Evolutionary conservation across 805 yeast genomes (phyloP).

Genomic region (Teunomyces gatunensis): DNA sequence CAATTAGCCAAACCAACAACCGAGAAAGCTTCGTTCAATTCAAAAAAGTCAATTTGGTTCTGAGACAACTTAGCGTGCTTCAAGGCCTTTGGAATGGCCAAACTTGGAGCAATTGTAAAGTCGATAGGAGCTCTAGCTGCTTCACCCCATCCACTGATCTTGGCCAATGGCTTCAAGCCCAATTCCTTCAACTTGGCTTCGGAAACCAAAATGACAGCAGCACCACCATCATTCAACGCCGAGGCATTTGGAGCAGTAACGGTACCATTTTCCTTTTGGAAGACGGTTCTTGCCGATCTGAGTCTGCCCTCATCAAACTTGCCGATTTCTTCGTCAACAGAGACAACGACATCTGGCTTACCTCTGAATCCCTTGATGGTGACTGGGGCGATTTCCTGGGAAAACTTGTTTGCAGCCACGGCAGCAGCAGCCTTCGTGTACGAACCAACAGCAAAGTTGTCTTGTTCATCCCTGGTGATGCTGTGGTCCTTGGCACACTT

Average conservation of each 20-base stretch:
- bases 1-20: conserved; percentile 93
- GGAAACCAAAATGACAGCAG: conserved; percentile 86
- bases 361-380: conserved; percentile 86
- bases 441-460: conserved; percentile 78
- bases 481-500: conserved; percentile 85
- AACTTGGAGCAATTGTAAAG: conserved; percentile 93
- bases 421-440: conserved; percentile 87
- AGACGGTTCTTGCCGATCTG: conserved; percentile 86
- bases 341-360: conserved; percentile 73
- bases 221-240: conserved; percentile 96
- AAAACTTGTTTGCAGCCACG: conserved; percentile 75
- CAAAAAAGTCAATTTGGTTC: conserved; percentile 81
- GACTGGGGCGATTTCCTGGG: conserved; percentile 78
- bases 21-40: conserved; percentile 96
- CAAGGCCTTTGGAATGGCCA: conserved; percentile 94
- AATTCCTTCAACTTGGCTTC: conserved; percentile 82
- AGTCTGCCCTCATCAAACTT: conserved; percentile 78
- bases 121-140: conserved; percentile 95
- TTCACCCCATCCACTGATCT: conserved; percentile 94
- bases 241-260: conserved; percentile 98
- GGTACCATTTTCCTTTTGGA: conserved; percentile 91
- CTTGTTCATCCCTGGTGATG: conserved; percentile 83
- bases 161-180: conserved; percentile 84
- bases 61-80: conserved; percentile 71
- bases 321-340: conserved; percentile 78